Percentiles rank a stretch among this genome's conserved stretches.
Conservation (phyloP, 768 basidiomycete genomes). For the Termitomyces bulborhizus region DNA sequence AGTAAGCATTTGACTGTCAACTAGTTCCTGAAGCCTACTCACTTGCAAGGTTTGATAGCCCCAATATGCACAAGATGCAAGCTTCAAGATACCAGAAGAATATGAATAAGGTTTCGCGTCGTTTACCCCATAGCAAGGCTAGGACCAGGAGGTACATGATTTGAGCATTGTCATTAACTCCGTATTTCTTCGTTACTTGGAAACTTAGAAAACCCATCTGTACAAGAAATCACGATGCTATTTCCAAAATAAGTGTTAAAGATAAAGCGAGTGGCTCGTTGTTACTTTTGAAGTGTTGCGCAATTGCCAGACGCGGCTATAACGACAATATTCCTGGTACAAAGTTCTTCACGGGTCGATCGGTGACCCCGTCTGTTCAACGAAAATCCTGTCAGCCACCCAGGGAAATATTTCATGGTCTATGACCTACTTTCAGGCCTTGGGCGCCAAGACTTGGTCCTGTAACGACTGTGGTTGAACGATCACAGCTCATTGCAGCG, state of each 20-base stretch:
- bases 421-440: neutral
- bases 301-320: no score
- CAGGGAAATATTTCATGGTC: no score
- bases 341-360: neutral
- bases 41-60: neutral
- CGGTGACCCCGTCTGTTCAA: neutral
- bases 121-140: no score
- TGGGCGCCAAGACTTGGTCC: slow-evolving; percentile 9
- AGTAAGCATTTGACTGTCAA: no score
- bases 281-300: neutral
- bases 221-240: neutral
- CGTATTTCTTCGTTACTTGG: no score
- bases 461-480: neutral
- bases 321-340: no score
- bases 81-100: neutral
- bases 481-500: neutral
- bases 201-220: no score
- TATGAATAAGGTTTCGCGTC: no score
- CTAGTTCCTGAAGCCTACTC: neutral
- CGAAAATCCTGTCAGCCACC: slow-evolving; percentile 1
- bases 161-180: no score
- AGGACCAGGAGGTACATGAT: no score
- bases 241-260: neutral
- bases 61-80: neutral
- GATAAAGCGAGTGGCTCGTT: neutral